A percentile compares a stretch with the other conserved stretches of the same genome.
phyloP scores from a whole-genome alignment of 805 yeast genomes.

The Kluyveromyces aestuarii region DNA sequence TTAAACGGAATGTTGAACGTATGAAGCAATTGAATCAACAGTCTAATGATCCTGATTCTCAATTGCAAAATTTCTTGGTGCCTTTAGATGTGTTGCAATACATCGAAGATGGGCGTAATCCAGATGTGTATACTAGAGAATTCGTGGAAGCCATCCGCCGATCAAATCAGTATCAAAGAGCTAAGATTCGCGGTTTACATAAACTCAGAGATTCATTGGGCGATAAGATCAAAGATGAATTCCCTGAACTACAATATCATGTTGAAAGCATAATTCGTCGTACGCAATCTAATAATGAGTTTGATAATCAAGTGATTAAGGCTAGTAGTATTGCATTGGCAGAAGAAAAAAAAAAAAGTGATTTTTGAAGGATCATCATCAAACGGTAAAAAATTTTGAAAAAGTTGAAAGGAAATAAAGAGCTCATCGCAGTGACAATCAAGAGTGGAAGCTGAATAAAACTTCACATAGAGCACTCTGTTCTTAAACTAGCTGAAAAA shows the following conservation, averaged over 20 bases:
- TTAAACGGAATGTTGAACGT: conserved; percentile 36
- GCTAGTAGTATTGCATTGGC: conserved; percentile 2
- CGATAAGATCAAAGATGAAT: conserved; percentile 60
- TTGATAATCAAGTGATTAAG: background rate
- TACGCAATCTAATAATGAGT: conserved; percentile 8
- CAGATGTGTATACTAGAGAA: conserved; percentile 94
- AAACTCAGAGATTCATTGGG: conserved; percentile 59
- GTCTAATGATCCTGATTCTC: conserved; percentile 25
- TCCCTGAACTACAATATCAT: conserved; percentile 58
- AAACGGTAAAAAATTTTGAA: conserved; percentile 8
- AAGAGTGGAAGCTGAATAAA: background rate
- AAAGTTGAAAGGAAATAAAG: background rate
- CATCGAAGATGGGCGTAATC: conserved; percentile 93
- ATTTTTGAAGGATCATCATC: background rate
- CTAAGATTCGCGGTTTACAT: conserved; percentile 64
- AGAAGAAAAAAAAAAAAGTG: background rate
- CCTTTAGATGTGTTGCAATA: conserved; percentile 86
- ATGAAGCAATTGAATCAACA: conserved; percentile 26
- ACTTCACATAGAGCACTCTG: too few species aligned
- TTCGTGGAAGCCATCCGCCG: conserved; percentile 90
- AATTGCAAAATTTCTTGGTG: conserved; percentile 37
- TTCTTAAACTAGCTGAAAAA: background rate
- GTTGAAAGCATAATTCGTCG: conserved; percentile 49
- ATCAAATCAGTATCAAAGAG: conserved; percentile 79
- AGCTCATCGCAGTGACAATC: conserved; percentile 5